Percentiles rank a stretch among this genome's conserved stretches.
Conservation (phyloP, 306 rosid genomes). For the Malus domestica region DNA sequence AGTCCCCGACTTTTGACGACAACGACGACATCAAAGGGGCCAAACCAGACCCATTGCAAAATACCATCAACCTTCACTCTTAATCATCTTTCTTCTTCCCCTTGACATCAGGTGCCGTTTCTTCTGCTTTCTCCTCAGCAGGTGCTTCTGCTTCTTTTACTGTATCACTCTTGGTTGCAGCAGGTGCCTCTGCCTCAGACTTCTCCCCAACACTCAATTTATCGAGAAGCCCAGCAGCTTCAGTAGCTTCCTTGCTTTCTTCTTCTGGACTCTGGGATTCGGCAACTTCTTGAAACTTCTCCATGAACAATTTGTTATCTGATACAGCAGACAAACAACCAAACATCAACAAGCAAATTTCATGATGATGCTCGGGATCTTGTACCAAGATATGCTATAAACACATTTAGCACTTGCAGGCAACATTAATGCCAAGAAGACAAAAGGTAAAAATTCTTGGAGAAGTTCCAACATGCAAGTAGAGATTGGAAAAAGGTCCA, state of each 20-base stretch:
- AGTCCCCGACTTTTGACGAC: not conserved
- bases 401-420: not conserved
- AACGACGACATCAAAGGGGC: not conserved
- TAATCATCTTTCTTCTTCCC: conserved; percentile 1
- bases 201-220: conserved; percentile 68
- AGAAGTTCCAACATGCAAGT: not conserved
- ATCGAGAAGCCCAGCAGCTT: conserved; percentile 67
- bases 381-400: not conserved
- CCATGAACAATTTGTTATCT: conserved; percentile 89
- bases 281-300: conserved; percentile 80
- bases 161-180: conserved; percentile 22
- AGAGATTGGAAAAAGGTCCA: not conserved
- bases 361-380: not conserved
- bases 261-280: conserved; percentile 62
- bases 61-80: not conserved
- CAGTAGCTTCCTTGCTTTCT: conserved; percentile 53
- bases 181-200: conserved; percentile 15
- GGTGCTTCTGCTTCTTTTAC: conserved; percentile 24
- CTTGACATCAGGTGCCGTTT: conserved; percentile 35
- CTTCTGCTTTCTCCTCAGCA: conserved; percentile 12
- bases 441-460: not conserved
- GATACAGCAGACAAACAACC: not conserved
- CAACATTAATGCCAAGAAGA: not conserved
- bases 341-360: not conserved
- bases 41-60: not conserved